Percentiles rank a stretch among this genome's conserved stretches.
Evolutionary conservation across 1,284 basidiomycete species (phyloP).

Genomic region (Puccinia hordei): DNA sequence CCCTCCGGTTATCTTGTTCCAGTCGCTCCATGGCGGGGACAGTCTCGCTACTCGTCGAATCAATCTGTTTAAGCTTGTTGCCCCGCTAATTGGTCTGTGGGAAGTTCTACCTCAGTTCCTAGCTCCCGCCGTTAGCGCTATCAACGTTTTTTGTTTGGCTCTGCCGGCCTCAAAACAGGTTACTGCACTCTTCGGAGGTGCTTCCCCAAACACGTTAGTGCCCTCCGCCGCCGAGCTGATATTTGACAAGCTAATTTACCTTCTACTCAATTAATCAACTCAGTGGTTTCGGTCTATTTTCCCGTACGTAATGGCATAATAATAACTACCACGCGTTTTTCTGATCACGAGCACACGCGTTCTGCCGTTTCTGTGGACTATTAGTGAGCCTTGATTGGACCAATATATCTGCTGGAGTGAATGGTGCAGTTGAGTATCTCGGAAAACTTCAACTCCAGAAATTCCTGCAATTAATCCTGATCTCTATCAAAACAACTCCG

Average conservation of each 20-base stretch:
- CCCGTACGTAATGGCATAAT: no score
- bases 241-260: background rate
- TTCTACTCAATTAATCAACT: background rate
- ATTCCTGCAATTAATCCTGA: slow-evolving; percentile 6
- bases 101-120: slow-evolving; percentile 50
- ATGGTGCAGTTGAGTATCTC: slow-evolving; percentile 51
- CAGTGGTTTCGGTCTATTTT: slow-evolving; percentile 49
- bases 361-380: no score
- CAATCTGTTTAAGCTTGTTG: slow-evolving; percentile 40
- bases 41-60: slow-evolving; percentile 40
- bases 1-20: slow-evolving; percentile 50
- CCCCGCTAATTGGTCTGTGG: slow-evolving; percentile 49
- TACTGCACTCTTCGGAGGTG: slow-evolving; percentile 45
- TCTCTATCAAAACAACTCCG: background rate
- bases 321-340: no score
- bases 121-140: slow-evolving; percentile 46
- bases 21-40: slow-evolving; percentile 49
- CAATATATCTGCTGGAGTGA: slow-evolving; percentile 51
- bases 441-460: background rate
- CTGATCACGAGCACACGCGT: no score
- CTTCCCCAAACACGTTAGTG: slow-evolving; percentile 51
- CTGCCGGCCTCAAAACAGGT: slow-evolving; percentile 38
- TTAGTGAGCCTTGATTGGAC: slow-evolving; percentile 51
- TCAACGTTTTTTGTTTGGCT: slow-evolving; percentile 49
- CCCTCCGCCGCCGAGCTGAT: background rate